Evolutionary conservation across 1,284 basidiomycete species (phyloP), one percentile per base, ranked within the genome.

Genomic region (Vanrija humicola): DNA sequence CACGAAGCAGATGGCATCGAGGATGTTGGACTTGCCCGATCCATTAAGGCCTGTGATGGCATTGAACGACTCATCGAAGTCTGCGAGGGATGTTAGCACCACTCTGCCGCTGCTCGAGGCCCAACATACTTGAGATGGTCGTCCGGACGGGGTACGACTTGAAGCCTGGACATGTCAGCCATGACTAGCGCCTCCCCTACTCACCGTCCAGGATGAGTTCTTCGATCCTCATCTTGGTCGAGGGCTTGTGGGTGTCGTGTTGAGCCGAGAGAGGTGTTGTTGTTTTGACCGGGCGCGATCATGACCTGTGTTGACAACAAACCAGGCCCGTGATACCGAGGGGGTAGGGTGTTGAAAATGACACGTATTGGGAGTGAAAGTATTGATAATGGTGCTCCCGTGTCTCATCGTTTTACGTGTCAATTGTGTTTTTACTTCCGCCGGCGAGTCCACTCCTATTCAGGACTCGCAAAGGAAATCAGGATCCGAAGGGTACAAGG

Each of bases 131-230:
- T 0, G 87, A 88, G 57, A 98, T 95, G 68, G 89, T 88, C 0
- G 94, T 97, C 43, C 94, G 84, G 29, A 93, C 91, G 18, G 94
- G 93, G 70, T 98, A 97, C 16, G 93, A 97, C 77, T 98, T 98
- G 83, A 94, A 94, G 50, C 90, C 89, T 91, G 58, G 1, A 51
- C 16, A 34, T 34, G 48, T 54, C 39, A 59, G 53, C 48, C n/a
- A n/a, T 34, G 7, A 1, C 6, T 3, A 18, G 9, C 16, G 3
- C 5, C 23, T 4, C 3, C 5, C 3, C 4, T 16, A 57, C 72
- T 28, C 55, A 81, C 86, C 88, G 75, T 90, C 88, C 46, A 90
- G 79, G 50, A 90, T 85, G 43, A 90, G 82, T 66, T 90, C 88
- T 70, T 89, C 86, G 49, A 90, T 90, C 59, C 87, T 81, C 88